These are phyloP conservation scores for Stereum hirsutum DNA, from an alignment of 1,284 basidiomycete genomes.

Conservation along the genomic window DNA sequence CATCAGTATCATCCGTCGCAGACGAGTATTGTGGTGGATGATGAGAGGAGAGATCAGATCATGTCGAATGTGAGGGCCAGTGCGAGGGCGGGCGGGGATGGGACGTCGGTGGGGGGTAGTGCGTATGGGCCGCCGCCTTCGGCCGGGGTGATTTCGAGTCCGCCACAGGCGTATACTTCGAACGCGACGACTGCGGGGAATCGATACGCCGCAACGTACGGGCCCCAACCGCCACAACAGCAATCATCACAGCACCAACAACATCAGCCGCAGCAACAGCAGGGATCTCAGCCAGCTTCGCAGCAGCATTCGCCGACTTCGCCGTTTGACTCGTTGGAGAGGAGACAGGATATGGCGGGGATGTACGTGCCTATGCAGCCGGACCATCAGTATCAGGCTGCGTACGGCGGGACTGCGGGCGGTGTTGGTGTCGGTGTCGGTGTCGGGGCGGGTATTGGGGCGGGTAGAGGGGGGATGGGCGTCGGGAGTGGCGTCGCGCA, in stretches of 20 bases:
- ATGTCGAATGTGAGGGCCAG: conserved; percentile 68
- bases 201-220: conserved; percentile 48
- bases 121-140: conserved; percentile 35
- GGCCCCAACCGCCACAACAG: conserved; percentile 3
- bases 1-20: conserved; percentile 54
- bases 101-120: conserved; percentile 25
- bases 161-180: conserved; percentile 59
- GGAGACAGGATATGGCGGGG: conserved; percentile 53
- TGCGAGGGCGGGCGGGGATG: conserved; percentile 39
- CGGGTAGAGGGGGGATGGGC: too few species aligned
- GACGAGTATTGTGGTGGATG: conserved; percentile 49
- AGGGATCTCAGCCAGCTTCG: conserved; percentile 7
- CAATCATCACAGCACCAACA: background rate
- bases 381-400: conserved; percentile 57
- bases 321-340: conserved; percentile 51
- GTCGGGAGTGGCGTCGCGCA: conserved; percentile 28
- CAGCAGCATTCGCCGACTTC: conserved; percentile 28
- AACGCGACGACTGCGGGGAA: conserved; percentile 40
- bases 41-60: conserved; percentile 58
- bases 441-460: too few species aligned
- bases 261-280: conserved; percentile 13
- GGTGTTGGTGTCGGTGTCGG: too few species aligned
- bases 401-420: conserved; percentile 31
- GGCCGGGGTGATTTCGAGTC: conserved; percentile 53
- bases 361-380: conserved; percentile 75